phyloP scores from a whole-genome alignment of 306 rosid species.

The Inga laurina region DNA sequence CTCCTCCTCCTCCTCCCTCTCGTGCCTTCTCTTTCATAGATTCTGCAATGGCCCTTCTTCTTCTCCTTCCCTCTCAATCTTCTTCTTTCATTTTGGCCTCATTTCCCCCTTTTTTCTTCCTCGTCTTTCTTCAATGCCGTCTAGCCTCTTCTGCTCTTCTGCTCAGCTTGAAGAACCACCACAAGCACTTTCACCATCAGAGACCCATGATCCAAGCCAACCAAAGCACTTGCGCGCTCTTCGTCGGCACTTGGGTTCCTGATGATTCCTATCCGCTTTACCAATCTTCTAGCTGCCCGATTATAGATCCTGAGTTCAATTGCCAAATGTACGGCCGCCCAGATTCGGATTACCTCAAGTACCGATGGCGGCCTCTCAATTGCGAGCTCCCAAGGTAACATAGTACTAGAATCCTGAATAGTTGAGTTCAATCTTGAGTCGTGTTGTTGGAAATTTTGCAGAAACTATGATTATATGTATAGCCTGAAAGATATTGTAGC shows the following conservation, averaged over 20 bases:
- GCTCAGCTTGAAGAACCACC: slow-evolving; percentile 48
- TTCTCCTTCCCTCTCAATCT: slow-evolving; percentile 16
- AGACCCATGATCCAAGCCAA: slow-evolving; percentile 64
- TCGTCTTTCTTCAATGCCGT: slow-evolving; percentile 43
- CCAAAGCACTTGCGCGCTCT: slow-evolving; percentile 63
- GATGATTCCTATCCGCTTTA: slow-evolving; percentile 74
- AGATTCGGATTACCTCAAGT: slow-evolving; percentile 71
- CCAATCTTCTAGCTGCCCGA: slow-evolving; percentile 64
- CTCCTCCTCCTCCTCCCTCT: background rate
- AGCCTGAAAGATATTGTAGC: slow-evolving; percentile 41
- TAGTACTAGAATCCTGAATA: background rate
- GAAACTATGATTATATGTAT: background rate
- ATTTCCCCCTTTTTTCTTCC: slow-evolving; percentile 32
- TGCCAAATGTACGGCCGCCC: slow-evolving; percentile 88
- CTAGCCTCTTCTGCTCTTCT: slow-evolving; percentile 55
- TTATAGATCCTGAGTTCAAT: slow-evolving; percentile 77
- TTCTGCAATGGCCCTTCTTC: slow-evolving; percentile 42
- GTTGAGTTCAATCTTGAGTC: background rate
- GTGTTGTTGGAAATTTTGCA: background rate
- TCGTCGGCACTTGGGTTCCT: slow-evolving; percentile 73
- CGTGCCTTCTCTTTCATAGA: background rate
- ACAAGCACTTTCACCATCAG: slow-evolving; percentile 35
- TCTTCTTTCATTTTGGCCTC: slow-evolving; percentile 20
- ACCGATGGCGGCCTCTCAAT: slow-evolving; percentile 79
- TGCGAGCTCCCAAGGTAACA: slow-evolving; percentile 84